phyloP scores from a whole-genome alignment of 192 early-diverging fungal genomes.

The Radiomyces spectabilis region DNA sequence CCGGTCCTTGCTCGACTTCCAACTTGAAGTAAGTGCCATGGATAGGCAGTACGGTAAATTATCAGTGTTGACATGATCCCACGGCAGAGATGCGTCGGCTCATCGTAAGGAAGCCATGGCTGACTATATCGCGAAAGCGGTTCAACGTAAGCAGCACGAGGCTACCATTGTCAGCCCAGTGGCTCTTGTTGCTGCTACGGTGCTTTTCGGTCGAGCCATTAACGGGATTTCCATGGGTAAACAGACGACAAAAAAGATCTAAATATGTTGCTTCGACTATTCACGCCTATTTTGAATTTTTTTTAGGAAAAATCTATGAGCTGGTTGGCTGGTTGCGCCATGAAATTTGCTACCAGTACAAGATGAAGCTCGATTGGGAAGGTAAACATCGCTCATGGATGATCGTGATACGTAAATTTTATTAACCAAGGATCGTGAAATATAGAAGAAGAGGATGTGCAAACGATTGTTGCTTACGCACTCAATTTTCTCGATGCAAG shows the following conservation, averaged over 20 bases:
- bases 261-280: too few species aligned
- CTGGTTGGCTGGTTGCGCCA: conserved; percentile 19
- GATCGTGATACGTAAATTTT: too few species aligned
- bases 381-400: too few species aligned
- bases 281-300: too few species aligned
- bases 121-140: conserved; percentile 14
- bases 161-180: conserved; percentile 18
- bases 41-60: too few species aligned
- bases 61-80: too few species aligned
- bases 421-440: too few species aligned
- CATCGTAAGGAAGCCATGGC: conserved; percentile 6
- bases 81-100: too few species aligned
- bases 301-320: conserved; percentile 13
- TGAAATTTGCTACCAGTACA: conserved; percentile 7
- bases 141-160: conserved; percentile 20
- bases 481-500: conserved; percentile 19
- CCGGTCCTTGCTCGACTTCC: too few species aligned
- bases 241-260: too few species aligned
- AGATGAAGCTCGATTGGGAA: conserved; percentile 30
- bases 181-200: conserved; percentile 14
- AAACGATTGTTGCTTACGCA: conserved; percentile 21
- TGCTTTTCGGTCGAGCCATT: conserved; percentile 13
- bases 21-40: too few species aligned
- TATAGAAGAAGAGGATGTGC: conserved; percentile 21
- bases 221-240: conserved; percentile 17